These are phyloP conservation scores for Phyllosticta citriasiana DNA, from an alignment of 2,329 filamentous ascomycete species.

Conservation along the genomic window DNA sequence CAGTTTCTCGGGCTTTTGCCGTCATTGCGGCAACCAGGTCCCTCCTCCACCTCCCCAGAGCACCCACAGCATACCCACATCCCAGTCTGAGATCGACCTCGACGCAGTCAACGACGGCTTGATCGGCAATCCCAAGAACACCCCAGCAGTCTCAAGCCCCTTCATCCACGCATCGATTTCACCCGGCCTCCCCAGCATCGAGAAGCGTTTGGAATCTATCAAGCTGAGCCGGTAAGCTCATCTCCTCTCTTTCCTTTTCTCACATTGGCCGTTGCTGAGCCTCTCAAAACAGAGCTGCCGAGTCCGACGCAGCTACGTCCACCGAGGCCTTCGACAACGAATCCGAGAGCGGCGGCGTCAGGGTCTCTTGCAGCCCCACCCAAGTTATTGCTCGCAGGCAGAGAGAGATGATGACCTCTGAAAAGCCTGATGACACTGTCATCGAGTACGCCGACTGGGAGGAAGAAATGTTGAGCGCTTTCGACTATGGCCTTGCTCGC, in stretches of 20 bases:
- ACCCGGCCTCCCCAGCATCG: background rate
- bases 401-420: background rate
- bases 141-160: background rate
- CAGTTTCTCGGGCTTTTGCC: background rate
- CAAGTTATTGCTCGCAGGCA: background rate
- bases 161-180: background rate
- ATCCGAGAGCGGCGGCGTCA: background rate
- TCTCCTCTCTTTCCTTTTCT: background rate
- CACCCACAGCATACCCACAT: background rate
- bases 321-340: background rate
- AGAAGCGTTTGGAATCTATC: background rate
- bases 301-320: background rate
- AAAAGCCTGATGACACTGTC: background rate
- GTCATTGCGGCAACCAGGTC: background rate
- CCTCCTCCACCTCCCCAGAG: background rate
- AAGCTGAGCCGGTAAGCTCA: background rate
- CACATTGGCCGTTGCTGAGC: background rate
- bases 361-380: background rate
- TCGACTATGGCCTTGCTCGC: background rate
- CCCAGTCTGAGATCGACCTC: background rate
- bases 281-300: background rate
- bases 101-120: background rate
- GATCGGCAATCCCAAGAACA: background rate
- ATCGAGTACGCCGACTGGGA: background rate
- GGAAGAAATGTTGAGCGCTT: background rate